Base-by-base conservation (phyloP, 2,329 filamentous ascomycete species). In the Pestalotiopsis sp. region DNA sequence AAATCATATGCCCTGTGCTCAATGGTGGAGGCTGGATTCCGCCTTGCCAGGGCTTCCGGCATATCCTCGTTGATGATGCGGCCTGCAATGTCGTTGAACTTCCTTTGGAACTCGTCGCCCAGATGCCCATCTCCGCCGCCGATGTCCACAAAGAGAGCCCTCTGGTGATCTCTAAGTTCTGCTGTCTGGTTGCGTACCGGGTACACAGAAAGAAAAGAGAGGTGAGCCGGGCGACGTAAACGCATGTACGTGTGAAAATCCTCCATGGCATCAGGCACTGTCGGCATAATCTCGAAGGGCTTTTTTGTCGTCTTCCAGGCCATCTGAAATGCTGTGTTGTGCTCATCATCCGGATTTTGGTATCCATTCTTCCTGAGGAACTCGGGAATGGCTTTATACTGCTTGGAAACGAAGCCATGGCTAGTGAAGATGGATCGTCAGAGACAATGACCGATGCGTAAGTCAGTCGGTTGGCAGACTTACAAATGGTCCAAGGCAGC, bases 321-420 rank as follows among this genome's bases (percentile, higher is more conserved):
- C 5, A 70, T 41, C 41, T 75, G 71, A 49, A 72, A 73, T 3
- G 61, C 69, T 3, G 70, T 71, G 57, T 72, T 39, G 12, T 59
- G n/a, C 38, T 68, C 70, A 63, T 73, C 69, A 27, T 25, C 63
- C 2, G 72, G 49, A 6, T 56, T 20, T 11, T 56, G 14, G 49
- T 56, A 56, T 17, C 49, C 20, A 12, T 20, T 36, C 31, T 36
- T 9, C 31, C 7, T 36, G 31, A 36, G 31, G 31, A 36, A 36
- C 31, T 36, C 31, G 31, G 31, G 31, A 36, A 36, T 36, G 9
- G 31, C 31, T 36, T 36, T 36, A 36, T 36, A 36, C 31, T 36
- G 31, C 31, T 36, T 36, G 31, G 31, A 7, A 36, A 36, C 31
- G 31, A 36, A 36, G 31, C 31, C 31, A 36, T 36, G 31, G 7